Conservation (phyloP, 2,329 filamentous ascomycete species). For the Epichloe uncinata region DNA sequence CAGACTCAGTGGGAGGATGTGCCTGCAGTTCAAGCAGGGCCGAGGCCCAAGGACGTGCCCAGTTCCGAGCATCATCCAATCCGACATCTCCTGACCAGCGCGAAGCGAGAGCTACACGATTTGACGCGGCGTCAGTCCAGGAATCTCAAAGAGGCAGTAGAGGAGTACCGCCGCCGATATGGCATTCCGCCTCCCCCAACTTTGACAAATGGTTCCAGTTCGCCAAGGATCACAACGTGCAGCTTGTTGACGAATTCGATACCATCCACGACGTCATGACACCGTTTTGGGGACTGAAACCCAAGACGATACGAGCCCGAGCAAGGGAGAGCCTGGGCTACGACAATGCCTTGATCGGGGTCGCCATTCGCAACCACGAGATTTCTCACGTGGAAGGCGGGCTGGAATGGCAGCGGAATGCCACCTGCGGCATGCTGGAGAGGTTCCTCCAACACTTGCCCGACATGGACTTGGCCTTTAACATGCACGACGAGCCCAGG, state of each 20-base stretch:
- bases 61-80: constrained; percentile 46
- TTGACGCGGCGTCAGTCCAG: constrained; percentile 53
- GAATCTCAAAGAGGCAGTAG: constrained; percentile 61
- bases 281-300: constrained; percentile 84
- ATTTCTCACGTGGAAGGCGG: constrained; percentile 61
- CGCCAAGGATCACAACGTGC: constrained; percentile 57
- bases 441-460: constrained; percentile 69
- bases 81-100: constrained; percentile 45
- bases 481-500: constrained; percentile 85
- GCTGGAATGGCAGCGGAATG: constrained; percentile 71
- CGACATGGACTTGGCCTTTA: constrained; percentile 94
- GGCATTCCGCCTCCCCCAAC: constrained; percentile 72
- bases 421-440: constrained; percentile 70
- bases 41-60: constrained; percentile 18
- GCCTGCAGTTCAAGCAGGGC: constrained; percentile 10
- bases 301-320: constrained; percentile 62
- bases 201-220: constrained; percentile 95
- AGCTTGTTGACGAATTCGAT: constrained; percentile 88
- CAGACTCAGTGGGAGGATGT: constrained; percentile 6
- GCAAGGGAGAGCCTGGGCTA: constrained; percentile 72
- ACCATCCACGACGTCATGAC: constrained; percentile 67
- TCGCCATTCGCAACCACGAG: constrained; percentile 64
- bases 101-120: constrained; percentile 44
- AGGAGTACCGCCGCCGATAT: constrained; percentile 73
- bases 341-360: constrained; percentile 64